Percentiles rank a stretch among this genome's conserved stretches.
Evolutionary conservation across 2,329 filamentous ascomycete genomes (phyloP).

Genomic region (Trichoderma sp.): DNA sequence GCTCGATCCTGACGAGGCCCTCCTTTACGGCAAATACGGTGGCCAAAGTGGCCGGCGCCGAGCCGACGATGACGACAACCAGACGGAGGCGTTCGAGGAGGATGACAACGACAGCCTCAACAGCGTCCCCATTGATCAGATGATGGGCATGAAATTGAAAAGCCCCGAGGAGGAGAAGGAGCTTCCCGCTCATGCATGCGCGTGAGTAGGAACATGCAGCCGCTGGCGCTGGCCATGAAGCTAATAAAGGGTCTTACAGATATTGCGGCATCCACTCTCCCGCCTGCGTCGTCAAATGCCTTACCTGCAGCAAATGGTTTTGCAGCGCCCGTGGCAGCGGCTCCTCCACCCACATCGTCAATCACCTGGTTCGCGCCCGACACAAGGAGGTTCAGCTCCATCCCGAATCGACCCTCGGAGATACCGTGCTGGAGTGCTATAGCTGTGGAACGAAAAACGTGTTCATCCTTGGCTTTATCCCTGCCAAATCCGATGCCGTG

Average conservation of each 20-base stretch:
- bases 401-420: constrained; percentile 86
- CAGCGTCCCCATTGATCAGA: constrained; percentile 77
- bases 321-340: constrained; percentile 97
- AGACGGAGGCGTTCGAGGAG: constrained; percentile 79
- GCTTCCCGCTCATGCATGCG: constrained; percentile 91
- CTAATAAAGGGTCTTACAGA: constrained; percentile 50
- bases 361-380: constrained; percentile 92
- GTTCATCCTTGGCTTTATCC: constrained; percentile 95
- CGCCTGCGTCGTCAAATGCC: constrained; percentile 92
- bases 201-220: constrained; percentile 61
- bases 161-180: constrained; percentile 79
- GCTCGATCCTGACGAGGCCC: constrained; percentile 76
- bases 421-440: constrained; percentile 97
- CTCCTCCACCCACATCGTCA: constrained; percentile 96
- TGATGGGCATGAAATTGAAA: constrained; percentile 64
- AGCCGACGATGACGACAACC: constrained; percentile 87
- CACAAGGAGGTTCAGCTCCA: constrained; percentile 99
- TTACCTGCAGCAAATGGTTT: constrained; percentile 97
- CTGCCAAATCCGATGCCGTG: constrained; percentile 96
- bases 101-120: constrained; percentile 77
- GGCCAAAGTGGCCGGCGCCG: constrained; percentile 65
- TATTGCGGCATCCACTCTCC: constrained; percentile 98
- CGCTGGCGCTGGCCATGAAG: constrained; percentile 18
- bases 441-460: constrained; percentile 99
- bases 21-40: constrained; percentile 72